Percentiles rank a stretch among this genome's conserved stretches.
Conservation (phyloP, 225 moss, liverwort and hornwort genomes). For the Takakia lepidozioides region DNA sequence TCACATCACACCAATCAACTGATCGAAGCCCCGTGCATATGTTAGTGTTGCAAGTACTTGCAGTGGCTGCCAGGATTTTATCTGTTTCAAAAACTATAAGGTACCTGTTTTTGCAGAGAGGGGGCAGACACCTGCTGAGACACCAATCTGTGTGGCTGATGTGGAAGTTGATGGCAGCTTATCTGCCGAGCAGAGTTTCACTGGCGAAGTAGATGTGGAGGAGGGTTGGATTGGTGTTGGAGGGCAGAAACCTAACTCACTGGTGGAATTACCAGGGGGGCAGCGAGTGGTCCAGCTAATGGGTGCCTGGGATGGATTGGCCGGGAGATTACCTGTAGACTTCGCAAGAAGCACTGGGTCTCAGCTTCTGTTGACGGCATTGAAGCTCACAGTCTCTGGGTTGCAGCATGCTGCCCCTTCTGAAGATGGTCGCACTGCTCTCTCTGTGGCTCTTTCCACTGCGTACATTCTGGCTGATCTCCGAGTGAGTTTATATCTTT, state of each 20-base stretch:
- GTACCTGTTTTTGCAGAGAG: constrained; percentile 8
- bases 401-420: constrained; percentile 51
- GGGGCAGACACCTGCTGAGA: constrained; percentile 16
- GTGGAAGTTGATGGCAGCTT: constrained; percentile 18
- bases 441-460: constrained; percentile 67
- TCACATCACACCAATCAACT: too few relatives aligned
- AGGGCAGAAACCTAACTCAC: constrained; percentile 31
- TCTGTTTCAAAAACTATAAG: too few relatives aligned
- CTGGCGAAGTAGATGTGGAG: constrained; percentile 14
- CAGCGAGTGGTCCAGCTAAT: constrained; percentile 86
- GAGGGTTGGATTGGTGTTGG: constrained; percentile 22
- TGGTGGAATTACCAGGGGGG: constrained; percentile 66
- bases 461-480: constrained; percentile 87
- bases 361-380: constrained; percentile 56
- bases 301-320: constrained; percentile 84
- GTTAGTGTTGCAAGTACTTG: too few relatives aligned
- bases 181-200: constrained; percentile 7
- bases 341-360: constrained; percentile 58
- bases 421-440: constrained; percentile 69
- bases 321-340: constrained; percentile 59
- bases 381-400: constrained; percentile 67
- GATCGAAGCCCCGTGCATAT: too few relatives aligned
- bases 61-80: too few relatives aligned
- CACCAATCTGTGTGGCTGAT: constrained; percentile 17
- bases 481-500: constrained; percentile 40